phyloP scores from a whole-genome alignment of 2,329 filamentous ascomycete species.

The Alternaria burnsii region DNA sequence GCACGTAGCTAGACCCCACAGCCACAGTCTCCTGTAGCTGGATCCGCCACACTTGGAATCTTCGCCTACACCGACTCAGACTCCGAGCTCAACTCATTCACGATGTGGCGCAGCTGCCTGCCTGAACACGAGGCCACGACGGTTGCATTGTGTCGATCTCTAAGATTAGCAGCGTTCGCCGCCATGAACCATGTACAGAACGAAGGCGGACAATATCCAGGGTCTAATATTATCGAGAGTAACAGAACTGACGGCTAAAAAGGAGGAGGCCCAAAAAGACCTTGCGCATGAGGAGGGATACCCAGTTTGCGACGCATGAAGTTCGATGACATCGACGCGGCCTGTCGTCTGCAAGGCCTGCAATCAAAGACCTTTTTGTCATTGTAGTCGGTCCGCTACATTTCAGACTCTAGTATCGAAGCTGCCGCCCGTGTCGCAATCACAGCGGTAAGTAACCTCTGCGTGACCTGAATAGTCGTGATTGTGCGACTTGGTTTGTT shows the following conservation, averaged over 20 bases:
- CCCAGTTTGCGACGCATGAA: slow-evolving; percentile 26
- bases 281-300: slow-evolving; percentile 28
- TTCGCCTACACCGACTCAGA: slow-evolving; percentile 11
- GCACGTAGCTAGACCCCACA: slow-evolving; percentile 14
- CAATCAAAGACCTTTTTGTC: slow-evolving; percentile 20
- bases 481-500: slow-evolving; percentile 26
- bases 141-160: slow-evolving; percentile 17
- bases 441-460: slow-evolving; percentile 28
- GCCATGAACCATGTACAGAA: slow-evolving; percentile 1
- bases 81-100: slow-evolving; percentile 14
- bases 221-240: slow-evolving; percentile 10
- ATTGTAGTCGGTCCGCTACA: background rate
- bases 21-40: slow-evolving; percentile 18
- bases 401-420: slow-evolving; percentile 5
- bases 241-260: slow-evolving; percentile 17
- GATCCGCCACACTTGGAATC: slow-evolving; percentile 12
- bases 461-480: slow-evolving; percentile 15
- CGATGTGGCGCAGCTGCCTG: slow-evolving; percentile 30
- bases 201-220: slow-evolving; percentile 10
- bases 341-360: slow-evolving; percentile 21
- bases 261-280: slow-evolving; percentile 26
- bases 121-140: slow-evolving; percentile 14
- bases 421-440: slow-evolving; percentile 26
- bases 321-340: slow-evolving; percentile 20
- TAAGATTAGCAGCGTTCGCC: slow-evolving; percentile 7